Evolutionary conservation across 2,329 filamentous ascomycete species (phyloP).

Genomic region (Sporothrix variecibatus): DNA sequence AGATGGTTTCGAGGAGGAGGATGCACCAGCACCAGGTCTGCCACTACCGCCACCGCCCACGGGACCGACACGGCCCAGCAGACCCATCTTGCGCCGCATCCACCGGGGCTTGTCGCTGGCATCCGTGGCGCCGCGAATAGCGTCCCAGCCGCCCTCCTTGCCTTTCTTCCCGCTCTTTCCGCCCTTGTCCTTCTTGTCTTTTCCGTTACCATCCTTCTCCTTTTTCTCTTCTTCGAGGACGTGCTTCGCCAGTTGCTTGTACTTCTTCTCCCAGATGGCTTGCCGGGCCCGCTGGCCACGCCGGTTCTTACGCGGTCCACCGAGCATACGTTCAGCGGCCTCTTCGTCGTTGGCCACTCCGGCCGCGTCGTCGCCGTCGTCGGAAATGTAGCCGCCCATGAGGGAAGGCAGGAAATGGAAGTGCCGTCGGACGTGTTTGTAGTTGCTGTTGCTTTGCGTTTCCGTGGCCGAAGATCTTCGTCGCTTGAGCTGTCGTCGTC

Average conservation of each 20-base stretch:
- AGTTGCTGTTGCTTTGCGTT: conserved; percentile 4
- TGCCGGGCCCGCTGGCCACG: conserved; percentile 74
- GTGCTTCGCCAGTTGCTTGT: conserved; percentile 70
- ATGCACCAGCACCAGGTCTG: not conserved
- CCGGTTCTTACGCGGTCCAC: conserved; percentile 66
- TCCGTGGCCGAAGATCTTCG: conserved; percentile 24
- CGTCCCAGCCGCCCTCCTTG: conserved; percentile 53
- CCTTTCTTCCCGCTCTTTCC: conserved; percentile 38
- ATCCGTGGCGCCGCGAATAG: conserved; percentile 56
- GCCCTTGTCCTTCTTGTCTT: conserved; percentile 39
- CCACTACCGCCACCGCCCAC: conserved; percentile 24
- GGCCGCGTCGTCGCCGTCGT: conserved; percentile 75
- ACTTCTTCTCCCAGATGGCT: conserved; percentile 80
- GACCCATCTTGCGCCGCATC: conserved; percentile 36
- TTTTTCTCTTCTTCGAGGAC: conserved; percentile 44
- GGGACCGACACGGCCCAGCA: conserved; percentile 26
- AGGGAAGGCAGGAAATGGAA: conserved; percentile 73
- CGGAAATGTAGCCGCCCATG: conserved; percentile 78
- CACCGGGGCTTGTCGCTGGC: conserved; percentile 50
- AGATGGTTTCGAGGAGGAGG: conserved; percentile 23
- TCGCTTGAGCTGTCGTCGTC: conserved; percentile 25
- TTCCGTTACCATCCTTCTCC: conserved; percentile 47
- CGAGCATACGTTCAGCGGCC: conserved; percentile 48
- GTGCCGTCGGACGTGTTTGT: conserved; percentile 23
- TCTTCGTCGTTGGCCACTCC: conserved; percentile 68